Evolutionary conservation across 257 asterid species (phyloP).

Genomic region (Salvia splendens): DNA sequence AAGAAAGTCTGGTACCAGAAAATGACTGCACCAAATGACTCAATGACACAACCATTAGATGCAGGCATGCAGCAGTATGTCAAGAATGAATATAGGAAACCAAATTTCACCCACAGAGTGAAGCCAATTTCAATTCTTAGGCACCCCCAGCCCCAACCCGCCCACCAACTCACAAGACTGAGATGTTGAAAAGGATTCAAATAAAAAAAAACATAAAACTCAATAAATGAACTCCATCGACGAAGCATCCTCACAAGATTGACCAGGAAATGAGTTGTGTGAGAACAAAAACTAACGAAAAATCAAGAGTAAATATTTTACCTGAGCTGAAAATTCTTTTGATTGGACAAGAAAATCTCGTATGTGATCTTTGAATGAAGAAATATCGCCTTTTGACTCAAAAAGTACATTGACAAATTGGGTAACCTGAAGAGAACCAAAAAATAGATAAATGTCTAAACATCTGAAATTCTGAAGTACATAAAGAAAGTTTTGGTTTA

Average conservation of each 20-base stretch:
- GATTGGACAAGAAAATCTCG: slow-evolving; percentile 87
- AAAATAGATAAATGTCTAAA: slow-evolving; percentile 14
- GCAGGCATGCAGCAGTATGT: too few relatives aligned
- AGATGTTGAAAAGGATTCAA: too few relatives aligned
- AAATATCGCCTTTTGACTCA: slow-evolving; percentile 56
- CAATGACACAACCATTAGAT: too few relatives aligned
- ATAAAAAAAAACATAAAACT: too few relatives aligned
- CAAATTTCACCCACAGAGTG: too few relatives aligned
- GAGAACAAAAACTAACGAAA: slow-evolving; percentile 14
- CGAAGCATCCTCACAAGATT: slow-evolving; percentile 16
- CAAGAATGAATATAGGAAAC: too few relatives aligned
- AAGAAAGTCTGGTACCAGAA: too few relatives aligned
- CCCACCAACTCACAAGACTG: too few relatives aligned
- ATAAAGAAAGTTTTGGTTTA: slow-evolving; percentile 18
- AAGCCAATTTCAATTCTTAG: too few relatives aligned
- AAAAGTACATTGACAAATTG: slow-evolving; percentile 81
- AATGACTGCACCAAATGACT: too few relatives aligned
- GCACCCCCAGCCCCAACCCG: too few relatives aligned
- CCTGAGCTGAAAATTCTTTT: slow-evolving; percentile 90
- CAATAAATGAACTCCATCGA: neutral
- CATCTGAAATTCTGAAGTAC: slow-evolving; percentile 22
- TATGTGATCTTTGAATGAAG: slow-evolving; percentile 72
- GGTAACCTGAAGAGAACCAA: slow-evolving; percentile 54
- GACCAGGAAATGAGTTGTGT: neutral
- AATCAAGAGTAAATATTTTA: slow-evolving; percentile 29